Evolutionary conservation across 306 rosid species (phyloP), one percentile per base, ranked within the genome.

Genomic region (Carpinus viminea): DNA sequence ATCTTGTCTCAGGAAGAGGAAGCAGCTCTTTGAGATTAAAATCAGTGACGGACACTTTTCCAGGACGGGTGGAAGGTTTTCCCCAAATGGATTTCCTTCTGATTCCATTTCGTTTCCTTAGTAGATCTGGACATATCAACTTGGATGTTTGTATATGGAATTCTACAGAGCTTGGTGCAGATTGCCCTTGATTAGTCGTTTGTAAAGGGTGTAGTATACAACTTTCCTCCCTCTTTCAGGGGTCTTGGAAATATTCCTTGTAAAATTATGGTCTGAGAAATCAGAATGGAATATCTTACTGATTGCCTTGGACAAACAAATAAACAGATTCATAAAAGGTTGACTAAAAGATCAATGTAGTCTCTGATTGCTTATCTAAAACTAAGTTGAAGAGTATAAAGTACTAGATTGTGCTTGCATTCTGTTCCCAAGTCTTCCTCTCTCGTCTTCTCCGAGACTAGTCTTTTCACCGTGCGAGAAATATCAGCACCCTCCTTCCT

Each of bases 101-200:
- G 53, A 75, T 84, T 81, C 90, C 88, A 62, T 82, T 55, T 82
- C 57, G 70, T 77, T 87, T 78, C 21, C 18, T 79, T 54, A 54
- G 46, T 64, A 41, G 83, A 18, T 73, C 87, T 5, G 73, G 86
- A 45, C 80, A 79, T 74, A 76, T 87, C 61, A 84, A 82, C 66
- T 60, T 84, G 68, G 83, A 79, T 13, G 70, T 87, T 7, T 82
- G 90, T 65, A 70, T 82, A 81, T 31, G 78, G 74, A 82, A 77
- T 82, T 77, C 68, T 71, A 31, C 46, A 24, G 79, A 74, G 45
- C 74, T 70, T 68, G 6, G 41, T 55, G 78, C 45, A 17, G 53
- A 77, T 74, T 74, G 61, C 66, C 81, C 83, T 53, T 85, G 76
- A 77, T 57, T 24, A 77, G 12, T 76, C 8, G 45, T 41, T 5